A percentile compares a stretch with the other conserved stretches of the same genome.
Evolutionary conservation across 768 basidiomycete species (phyloP).

Genomic region (Sistotremastrum niveocremeum): DNA sequence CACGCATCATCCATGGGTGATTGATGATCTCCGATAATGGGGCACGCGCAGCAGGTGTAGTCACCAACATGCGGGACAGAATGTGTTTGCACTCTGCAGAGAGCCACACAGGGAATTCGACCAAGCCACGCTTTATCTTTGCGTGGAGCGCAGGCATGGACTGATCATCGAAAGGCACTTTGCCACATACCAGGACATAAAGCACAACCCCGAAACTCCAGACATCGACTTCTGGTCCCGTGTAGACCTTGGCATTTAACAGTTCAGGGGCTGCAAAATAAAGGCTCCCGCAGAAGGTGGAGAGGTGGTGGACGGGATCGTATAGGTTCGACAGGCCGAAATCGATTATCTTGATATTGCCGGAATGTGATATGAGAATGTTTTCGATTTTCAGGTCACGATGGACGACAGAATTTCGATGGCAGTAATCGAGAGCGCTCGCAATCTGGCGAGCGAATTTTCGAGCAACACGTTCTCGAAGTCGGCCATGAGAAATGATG

Average conservation of each 20-base stretch:
- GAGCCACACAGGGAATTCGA: conserved; percentile 96
- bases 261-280: conserved; percentile 99
- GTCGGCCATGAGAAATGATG: conserved; percentile 94
- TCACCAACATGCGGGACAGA: conserved; percentile 91
- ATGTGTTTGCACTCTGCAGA: conserved; percentile 82
- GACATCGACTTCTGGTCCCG: conserved; percentile 95
- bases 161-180: conserved; percentile 98
- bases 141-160: conserved; percentile 98
- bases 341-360: conserved; percentile 99
- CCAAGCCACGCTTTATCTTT: conserved; percentile 94
- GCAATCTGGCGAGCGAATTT: conserved; percentile 98
- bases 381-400: conserved; percentile 99
- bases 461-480: conserved; percentile 88
- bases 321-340: conserved; percentile 96
- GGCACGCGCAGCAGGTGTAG: conserved; percentile 76
- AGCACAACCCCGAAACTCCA: conserved; percentile 99
- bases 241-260: conserved; percentile 92
- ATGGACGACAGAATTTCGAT: conserved; percentile 95
- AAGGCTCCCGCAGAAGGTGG: conserved; percentile 93
- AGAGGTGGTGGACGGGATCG: conserved; percentile 66
- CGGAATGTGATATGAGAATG: conserved; percentile 95
- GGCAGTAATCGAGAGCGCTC: conserved; percentile 91
- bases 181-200: conserved; percentile 95
- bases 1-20: conserved; percentile 90
- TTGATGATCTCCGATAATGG: conserved; percentile 70